Evolutionary conservation across 441 rosid species (phyloP).

Genomic region (Monsonia emarginata): DNA sequence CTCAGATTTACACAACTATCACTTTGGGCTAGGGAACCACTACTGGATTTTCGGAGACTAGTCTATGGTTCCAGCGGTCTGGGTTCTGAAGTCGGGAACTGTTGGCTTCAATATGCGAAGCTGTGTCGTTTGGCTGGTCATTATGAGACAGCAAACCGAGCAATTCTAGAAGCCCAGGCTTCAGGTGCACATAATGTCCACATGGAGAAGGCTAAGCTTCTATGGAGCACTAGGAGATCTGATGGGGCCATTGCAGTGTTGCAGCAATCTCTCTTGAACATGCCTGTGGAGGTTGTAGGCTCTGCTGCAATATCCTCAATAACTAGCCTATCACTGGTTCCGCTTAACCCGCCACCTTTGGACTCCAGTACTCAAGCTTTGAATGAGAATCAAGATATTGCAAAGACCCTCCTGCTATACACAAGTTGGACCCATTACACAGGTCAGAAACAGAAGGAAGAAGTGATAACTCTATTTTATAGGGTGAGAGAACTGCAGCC

Average conservation of each 20-base stretch:
- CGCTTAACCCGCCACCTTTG: constrained; percentile 55
- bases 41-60: constrained; percentile 81
- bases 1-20: constrained; percentile 87
- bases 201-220: constrained; percentile 95
- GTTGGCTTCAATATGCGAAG: constrained; percentile 98
- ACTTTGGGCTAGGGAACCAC: constrained; percentile 96
- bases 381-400: constrained; percentile 62
- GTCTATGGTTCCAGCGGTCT: constrained; percentile 78
- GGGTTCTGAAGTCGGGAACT: constrained; percentile 85
- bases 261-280: constrained; percentile 80
- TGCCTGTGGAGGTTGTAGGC: constrained; percentile 85
- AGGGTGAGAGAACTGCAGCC: constrained; percentile 91
- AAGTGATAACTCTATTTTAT: constrained; percentile 77
- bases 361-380: constrained; percentile 43
- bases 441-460: constrained; percentile 96
- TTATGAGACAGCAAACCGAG: constrained; percentile 88
- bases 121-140: constrained; percentile 98
- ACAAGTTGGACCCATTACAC: constrained; percentile 91
- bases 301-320: constrained; percentile 61
- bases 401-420: constrained; percentile 90
- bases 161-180: constrained; percentile 90
- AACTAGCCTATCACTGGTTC: constrained; percentile 70
- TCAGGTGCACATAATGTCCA: constrained; percentile 88
- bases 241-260: constrained; percentile 91
- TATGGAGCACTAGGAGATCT: constrained; percentile 81